A percentile compares a stretch with the other conserved stretches of the same genome.
phyloP scores from a whole-genome alignment of 257 asterid genomes.

The Verbena officinalis region DNA sequence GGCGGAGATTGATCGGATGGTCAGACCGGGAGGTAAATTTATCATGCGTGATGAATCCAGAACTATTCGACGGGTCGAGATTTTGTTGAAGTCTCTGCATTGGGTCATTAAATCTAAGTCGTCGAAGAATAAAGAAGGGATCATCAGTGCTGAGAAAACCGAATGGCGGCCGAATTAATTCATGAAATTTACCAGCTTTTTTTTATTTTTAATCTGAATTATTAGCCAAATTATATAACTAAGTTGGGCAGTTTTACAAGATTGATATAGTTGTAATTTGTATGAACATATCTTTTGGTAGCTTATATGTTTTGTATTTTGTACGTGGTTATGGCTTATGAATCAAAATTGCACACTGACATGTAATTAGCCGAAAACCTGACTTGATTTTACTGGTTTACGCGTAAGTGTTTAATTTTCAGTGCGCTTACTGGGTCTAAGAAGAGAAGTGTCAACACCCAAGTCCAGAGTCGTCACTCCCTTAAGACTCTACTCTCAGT shows the following conservation, averaged over 20 bases:
- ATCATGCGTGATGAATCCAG: slow-evolving; percentile 66
- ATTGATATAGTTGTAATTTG: slow-evolving; percentile 11
- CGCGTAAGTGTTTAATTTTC: no score
- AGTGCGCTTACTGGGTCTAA: no score
- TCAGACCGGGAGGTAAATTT: slow-evolving; percentile 78
- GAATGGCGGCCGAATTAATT: slow-evolving; percentile 63
- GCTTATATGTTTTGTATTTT: no score
- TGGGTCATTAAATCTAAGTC: slow-evolving; percentile 71
- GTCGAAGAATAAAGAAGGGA: slow-evolving; percentile 58
- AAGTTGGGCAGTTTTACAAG: background rate
- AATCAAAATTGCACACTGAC: no score
- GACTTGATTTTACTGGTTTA: no score
- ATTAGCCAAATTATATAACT: no score
- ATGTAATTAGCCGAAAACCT: no score
- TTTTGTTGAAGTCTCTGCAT: slow-evolving; percentile 69
- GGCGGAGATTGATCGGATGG: slow-evolving; percentile 83
- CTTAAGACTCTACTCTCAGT: no score
- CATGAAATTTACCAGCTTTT: background rate
- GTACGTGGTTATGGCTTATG: no score
- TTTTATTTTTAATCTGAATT: background rate
- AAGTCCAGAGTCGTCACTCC: no score
- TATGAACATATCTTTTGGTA: slow-evolving; percentile 20
- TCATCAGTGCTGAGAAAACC: slow-evolving; percentile 73
- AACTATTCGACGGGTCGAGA: slow-evolving; percentile 57
- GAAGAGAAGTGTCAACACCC: no score